Conservation (phyloP, 2,329 filamentous ascomycete genomes). For the Orbilia brochopaga region DNA sequence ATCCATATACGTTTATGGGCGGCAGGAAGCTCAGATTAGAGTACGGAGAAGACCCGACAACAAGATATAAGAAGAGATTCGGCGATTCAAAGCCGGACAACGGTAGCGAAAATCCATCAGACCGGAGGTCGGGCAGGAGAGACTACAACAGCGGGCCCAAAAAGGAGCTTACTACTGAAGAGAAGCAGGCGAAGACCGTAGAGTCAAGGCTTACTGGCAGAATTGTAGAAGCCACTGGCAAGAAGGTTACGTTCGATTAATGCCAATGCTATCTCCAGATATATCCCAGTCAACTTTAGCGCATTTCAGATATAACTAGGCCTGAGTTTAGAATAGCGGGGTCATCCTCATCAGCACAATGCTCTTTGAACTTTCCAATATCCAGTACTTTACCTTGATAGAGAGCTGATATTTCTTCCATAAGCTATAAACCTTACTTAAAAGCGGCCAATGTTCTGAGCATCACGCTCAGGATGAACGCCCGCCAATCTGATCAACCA, state of each 20-base stretch:
- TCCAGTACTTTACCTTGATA: too few relatives aligned
- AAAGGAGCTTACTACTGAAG: constrained; percentile 59
- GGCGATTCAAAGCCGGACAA: constrained; percentile 54
- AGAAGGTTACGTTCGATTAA: constrained; percentile 81
- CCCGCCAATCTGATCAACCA: too few relatives aligned
- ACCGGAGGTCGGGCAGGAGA: constrained; percentile 55
- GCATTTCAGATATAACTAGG: too few relatives aligned
- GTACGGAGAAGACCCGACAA: constrained; percentile 87
- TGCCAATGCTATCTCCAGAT: background rate
- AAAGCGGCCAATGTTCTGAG: too few relatives aligned
- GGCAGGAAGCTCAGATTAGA: constrained; percentile 85
- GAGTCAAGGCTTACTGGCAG: constrained; percentile 71
- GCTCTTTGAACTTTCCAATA: too few relatives aligned
- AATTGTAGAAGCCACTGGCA: constrained; percentile 78
- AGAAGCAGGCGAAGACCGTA: constrained; percentile 61
- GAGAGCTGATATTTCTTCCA: too few relatives aligned
- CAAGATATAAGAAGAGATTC: constrained; percentile 79
- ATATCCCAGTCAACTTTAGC: too few relatives aligned
- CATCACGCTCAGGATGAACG: too few relatives aligned
- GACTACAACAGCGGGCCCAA: constrained; percentile 60
- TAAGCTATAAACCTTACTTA: too few relatives aligned
- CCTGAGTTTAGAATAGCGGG: too few relatives aligned
- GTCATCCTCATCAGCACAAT: too few relatives aligned
- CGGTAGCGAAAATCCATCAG: constrained; percentile 54
- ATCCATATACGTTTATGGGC: constrained; percentile 69